These are phyloP conservation scores for Aspergillus brasiliensis DNA, from an alignment of 2,329 filamentous ascomycete genomes.

Conservation along the genomic window DNA sequence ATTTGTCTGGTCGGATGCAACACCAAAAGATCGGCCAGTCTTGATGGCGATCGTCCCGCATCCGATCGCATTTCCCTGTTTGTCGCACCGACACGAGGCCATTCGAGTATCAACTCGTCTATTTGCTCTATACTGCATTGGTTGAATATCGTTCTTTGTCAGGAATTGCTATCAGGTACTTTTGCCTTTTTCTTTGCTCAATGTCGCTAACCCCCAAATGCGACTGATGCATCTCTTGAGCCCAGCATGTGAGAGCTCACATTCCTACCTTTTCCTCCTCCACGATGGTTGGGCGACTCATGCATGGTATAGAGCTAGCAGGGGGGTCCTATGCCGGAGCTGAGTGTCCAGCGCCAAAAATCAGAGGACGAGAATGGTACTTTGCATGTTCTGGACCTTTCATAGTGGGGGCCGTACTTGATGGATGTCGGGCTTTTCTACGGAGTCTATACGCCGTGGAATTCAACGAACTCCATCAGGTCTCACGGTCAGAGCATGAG, in stretches of 20 bases:
- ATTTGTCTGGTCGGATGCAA: background rate
- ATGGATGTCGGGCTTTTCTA: background rate
- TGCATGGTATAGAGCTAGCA: background rate
- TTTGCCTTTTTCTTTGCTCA: background rate
- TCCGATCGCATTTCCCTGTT: constrained; percentile 8
- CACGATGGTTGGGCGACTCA: background rate
- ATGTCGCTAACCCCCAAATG: background rate
- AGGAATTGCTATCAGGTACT: background rate
- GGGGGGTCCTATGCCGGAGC: background rate
- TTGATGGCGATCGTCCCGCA: background rate
- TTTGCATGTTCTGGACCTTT: background rate
- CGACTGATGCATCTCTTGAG: constrained; percentile 1
- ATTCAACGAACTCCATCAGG: background rate
- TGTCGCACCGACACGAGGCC: constrained; percentile 9
- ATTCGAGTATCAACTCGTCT: background rate
- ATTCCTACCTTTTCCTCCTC: background rate
- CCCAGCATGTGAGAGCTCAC: constrained; percentile 4
- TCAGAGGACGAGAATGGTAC: background rate
- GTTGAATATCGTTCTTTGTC: background rate
- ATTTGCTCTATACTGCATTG: background rate
- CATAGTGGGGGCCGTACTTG: background rate
- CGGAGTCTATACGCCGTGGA: background rate
- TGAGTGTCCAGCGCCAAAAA: background rate
- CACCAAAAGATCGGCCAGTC: background rate
- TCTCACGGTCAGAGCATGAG: background rate